These are phyloP conservation scores for Capsella bursapastoris DNA, from an alignment of 345 rosid genomes.

Conservation along the genomic window DNA sequence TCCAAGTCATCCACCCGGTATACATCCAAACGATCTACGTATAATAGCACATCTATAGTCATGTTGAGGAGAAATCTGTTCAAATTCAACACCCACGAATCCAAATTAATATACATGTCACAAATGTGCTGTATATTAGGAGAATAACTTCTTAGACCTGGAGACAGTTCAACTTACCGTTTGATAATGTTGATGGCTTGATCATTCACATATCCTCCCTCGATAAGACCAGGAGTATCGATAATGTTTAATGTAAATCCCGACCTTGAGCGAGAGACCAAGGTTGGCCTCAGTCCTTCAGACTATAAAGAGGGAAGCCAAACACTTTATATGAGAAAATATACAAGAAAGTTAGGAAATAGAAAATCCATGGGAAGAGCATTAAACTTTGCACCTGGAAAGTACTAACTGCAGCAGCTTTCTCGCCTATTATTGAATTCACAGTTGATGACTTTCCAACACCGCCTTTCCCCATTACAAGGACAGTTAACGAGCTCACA, in stretches of 20 bases:
- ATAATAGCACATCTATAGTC: slow-evolving; percentile 72
- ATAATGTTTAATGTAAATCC: slow-evolving; percentile 80
- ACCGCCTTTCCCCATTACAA: slow-evolving; percentile 94
- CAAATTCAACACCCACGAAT: slow-evolving; percentile 10
- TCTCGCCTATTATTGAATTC: slow-evolving; percentile 79
- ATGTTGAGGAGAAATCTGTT: slow-evolving; percentile 75
- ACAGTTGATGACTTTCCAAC: slow-evolving; percentile 90
- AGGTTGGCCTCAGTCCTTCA: slow-evolving; percentile 68
- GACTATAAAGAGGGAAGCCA: slow-evolving; percentile 48
- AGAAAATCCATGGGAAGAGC: slow-evolving; percentile 21
- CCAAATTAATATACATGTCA: slow-evolving; percentile 31
- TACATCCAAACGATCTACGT: slow-evolving; percentile 82
- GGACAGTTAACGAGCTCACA: slow-evolving; percentile 67
- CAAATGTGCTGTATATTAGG: slow-evolving; percentile 23
- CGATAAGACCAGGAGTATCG: slow-evolving; percentile 86
- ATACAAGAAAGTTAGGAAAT: neutral
- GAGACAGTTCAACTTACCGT: slow-evolving; percentile 50
- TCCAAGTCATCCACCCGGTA: slow-evolving; percentile 87
- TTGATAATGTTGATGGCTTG: slow-evolving; percentile 75
- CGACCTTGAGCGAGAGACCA: slow-evolving; percentile 75
- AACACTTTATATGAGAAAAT: slow-evolving; percentile 19
- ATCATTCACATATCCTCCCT: slow-evolving; percentile 85
- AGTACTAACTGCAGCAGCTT: slow-evolving; percentile 69
- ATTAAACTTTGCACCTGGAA: slow-evolving; percentile 59
- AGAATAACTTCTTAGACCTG: slow-evolving; percentile 1